phyloP scores from a whole-genome alignment of 2,329 filamentous ascomycete genomes.

The Thelonectria olida region DNA sequence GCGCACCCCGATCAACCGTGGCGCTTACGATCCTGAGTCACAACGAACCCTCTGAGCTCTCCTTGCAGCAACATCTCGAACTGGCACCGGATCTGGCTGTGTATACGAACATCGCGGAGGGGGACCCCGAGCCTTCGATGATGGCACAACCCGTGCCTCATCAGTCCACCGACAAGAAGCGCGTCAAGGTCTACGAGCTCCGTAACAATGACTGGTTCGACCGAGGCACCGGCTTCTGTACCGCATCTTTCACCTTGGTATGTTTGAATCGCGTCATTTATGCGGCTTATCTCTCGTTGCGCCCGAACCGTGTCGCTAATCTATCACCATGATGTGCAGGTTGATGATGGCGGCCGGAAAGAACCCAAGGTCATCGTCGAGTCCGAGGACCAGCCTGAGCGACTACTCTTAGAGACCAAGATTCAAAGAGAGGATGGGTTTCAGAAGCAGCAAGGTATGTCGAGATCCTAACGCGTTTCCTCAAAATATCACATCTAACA shows the following conservation, averaged over 20 bases:
- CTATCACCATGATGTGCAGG: conserved; percentile 47
- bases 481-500: conserved; percentile 35
- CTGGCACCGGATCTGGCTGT: conserved; percentile 62
- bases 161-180: conserved; percentile 72
- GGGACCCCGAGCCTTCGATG: conserved; percentile 70
- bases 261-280: conserved; percentile 46
- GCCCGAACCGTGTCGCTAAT: conserved; percentile 38
- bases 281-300: conserved; percentile 17
- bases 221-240: conserved; percentile 94
- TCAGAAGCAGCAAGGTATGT: conserved; percentile 93
- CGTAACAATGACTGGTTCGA: conserved; percentile 99
- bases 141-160: conserved; percentile 78
- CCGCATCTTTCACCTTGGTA: conserved; percentile 78
- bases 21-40: conserved; percentile 65
- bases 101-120: conserved; percentile 61
- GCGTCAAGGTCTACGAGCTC: conserved; percentile 99
- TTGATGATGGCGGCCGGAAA: conserved; percentile 72
- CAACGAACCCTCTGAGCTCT: conserved; percentile 62
- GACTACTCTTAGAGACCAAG: conserved; percentile 85
- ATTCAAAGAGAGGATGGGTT: conserved; percentile 96
- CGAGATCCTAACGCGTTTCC: conserved; percentile 9
- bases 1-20: conserved; percentile 55
- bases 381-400: conserved; percentile 89
- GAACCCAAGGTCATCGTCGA: conserved; percentile 90
- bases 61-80: conserved; percentile 68